Percentiles rank a stretch among this genome's conserved stretches.
phyloP scores from a whole-genome alignment of 2,329 filamentous ascomycete species.

The Aspergillus japonicus region DNA sequence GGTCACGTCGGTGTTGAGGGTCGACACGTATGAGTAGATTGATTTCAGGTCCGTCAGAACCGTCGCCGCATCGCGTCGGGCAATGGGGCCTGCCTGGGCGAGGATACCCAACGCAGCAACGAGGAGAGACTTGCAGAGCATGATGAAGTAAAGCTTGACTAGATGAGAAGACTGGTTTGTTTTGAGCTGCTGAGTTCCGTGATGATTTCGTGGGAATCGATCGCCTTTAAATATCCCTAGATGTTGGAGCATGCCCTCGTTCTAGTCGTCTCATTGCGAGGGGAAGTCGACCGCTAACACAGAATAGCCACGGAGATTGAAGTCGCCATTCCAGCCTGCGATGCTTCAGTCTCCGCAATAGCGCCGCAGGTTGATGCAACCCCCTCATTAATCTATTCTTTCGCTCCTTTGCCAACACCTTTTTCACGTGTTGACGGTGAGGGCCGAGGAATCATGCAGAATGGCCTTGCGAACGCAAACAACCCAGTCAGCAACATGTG shows the following conservation, averaged over 20 bases:
- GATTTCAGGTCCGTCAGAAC: neutral
- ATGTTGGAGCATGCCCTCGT: no score
- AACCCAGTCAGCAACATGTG: neutral
- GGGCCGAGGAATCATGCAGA: neutral
- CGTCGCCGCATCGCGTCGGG: neutral
- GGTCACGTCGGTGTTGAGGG: neutral
- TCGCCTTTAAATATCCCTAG: neutral
- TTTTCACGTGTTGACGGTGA: neutral
- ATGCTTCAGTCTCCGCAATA: neutral
- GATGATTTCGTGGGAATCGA: neutral
- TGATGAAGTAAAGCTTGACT: neutral
- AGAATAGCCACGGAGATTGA: neutral
- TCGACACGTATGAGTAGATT: neutral
- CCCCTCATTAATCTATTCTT: neutral
- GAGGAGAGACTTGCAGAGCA: neutral
- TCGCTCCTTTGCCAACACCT: neutral
- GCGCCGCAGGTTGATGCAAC: neutral
- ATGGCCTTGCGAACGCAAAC: neutral
- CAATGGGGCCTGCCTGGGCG: neutral
- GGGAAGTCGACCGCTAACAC: neutral
- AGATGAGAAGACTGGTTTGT: neutral
- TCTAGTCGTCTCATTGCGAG: neutral
- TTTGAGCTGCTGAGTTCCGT: neutral
- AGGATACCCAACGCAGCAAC: neutral
- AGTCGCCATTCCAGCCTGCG: neutral